These are phyloP conservation scores for Colletotrichum tropicale DNA, from an alignment of 2,329 filamentous ascomycete species.

Conservation along the genomic window DNA sequence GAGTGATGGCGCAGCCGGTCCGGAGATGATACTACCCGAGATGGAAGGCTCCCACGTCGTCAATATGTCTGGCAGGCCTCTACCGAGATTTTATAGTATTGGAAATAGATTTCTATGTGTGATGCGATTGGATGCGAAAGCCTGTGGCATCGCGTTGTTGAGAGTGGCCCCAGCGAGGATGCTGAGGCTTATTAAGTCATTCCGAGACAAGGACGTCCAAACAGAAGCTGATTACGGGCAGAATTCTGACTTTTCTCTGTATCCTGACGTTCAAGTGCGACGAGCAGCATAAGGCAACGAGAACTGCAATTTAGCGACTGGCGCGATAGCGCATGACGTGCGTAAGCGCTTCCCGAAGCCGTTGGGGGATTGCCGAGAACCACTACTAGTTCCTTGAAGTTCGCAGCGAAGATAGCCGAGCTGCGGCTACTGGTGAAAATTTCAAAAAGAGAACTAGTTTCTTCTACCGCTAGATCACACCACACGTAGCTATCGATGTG, in stretches of 20 bases:
- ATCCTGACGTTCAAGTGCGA: background rate
- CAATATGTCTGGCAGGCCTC: background rate
- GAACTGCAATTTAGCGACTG: background rate
- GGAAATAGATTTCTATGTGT: background rate
- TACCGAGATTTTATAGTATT: fast-evolving
- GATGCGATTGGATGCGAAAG: background rate
- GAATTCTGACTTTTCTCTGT: background rate
- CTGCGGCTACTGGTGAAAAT: background rate
- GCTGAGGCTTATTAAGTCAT: background rate
- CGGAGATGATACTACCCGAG: background rate
- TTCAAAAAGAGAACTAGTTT: background rate
- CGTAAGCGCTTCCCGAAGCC: background rate
- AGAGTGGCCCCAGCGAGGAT: background rate
- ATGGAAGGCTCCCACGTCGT: background rate
- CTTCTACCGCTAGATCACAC: background rate
- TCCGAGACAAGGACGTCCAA: background rate
- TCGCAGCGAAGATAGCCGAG: background rate
- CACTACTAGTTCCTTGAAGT: background rate
- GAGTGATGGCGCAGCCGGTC: background rate
- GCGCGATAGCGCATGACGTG: background rate
- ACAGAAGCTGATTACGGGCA: background rate
- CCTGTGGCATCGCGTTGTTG: background rate
- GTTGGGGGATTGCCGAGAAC: background rate
- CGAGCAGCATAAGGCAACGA: background rate
- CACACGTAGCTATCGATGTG: background rate